phyloP scores from a whole-genome alignment of 1,284 basidiomycete species.

The Apiotrichum sp. region DNA sequence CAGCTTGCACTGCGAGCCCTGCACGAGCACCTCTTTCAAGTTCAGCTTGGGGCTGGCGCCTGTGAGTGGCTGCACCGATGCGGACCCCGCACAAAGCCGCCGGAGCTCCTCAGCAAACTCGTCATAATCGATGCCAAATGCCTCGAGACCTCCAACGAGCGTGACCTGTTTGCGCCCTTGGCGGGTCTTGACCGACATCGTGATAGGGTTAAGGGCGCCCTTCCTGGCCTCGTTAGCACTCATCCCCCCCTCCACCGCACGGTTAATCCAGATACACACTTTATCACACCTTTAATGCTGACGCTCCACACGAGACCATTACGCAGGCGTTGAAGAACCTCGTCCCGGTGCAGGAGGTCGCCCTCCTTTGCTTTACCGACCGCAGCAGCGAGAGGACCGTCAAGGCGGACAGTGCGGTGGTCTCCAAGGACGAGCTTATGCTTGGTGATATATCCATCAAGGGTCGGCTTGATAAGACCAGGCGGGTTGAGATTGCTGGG shows the following conservation, averaged over 20 bases:
- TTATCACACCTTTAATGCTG: constrained; percentile 34
- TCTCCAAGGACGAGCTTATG: constrained; percentile 64
- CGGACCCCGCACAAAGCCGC: constrained; percentile 67
- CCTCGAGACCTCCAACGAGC: constrained; percentile 68
- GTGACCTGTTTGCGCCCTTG: constrained; percentile 73
- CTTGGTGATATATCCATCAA: constrained; percentile 60
- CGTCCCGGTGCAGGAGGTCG: constrained; percentile 66
- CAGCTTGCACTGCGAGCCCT: constrained; percentile 67
- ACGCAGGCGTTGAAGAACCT: constrained; percentile 50
- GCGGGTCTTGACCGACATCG: constrained; percentile 61
- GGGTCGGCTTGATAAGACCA: constrained; percentile 49
- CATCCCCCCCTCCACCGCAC: no score
- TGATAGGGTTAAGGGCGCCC: constrained; percentile 63
- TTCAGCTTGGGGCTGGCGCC: constrained; percentile 42
- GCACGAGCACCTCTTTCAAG: constrained; percentile 64
- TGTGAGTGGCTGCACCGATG: constrained; percentile 51
- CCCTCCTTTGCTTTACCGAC: constrained; percentile 40
- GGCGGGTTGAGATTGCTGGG: constrained; percentile 25
- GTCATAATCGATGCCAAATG: constrained; percentile 62
- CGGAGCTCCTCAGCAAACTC: constrained; percentile 72
- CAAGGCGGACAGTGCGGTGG: constrained; percentile 63
- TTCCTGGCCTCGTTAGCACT: constrained; percentile 53
- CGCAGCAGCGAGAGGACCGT: constrained; percentile 53
- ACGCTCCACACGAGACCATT: constrained; percentile 33
- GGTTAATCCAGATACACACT: constrained; percentile 16